Conservation (phyloP, 1,284 basidiomycete genomes). For the Porogramme epimiltina region DNA sequence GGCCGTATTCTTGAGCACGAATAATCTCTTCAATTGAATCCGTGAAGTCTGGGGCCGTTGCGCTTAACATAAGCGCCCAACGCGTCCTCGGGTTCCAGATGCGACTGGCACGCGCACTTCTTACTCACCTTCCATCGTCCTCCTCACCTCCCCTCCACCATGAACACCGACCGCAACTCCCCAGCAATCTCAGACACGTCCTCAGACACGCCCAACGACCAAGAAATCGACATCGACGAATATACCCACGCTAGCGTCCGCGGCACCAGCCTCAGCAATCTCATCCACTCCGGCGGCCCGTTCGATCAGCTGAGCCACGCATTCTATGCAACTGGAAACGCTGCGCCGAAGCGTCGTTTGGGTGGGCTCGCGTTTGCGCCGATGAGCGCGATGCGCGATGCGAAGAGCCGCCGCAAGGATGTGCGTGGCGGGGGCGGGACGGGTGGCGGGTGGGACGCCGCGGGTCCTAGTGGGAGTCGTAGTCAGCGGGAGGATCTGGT, state of each 20-base stretch:
- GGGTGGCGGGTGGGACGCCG: background rate
- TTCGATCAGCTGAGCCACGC: background rate
- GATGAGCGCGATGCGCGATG: conserved; percentile 5
- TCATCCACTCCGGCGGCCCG: background rate
- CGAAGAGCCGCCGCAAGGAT: conserved; percentile 4
- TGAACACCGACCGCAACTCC: background rate
- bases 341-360: background rate
- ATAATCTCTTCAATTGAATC: too few relatives aligned
- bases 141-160: background rate
- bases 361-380: background rate
- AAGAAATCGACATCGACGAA: conserved; percentile 5
- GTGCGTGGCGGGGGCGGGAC: background rate
- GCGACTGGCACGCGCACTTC: too few relatives aligned
- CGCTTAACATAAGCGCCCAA: too few relatives aligned
- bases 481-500: background rate
- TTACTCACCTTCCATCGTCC: background rate
- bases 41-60: too few relatives aligned
- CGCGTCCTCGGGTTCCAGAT: too few relatives aligned
- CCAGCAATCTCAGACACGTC: background rate
- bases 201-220: conserved; percentile 4
- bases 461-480: background rate
- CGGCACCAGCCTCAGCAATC: background rate
- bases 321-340: background rate
- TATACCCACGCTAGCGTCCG: conserved; percentile 3
- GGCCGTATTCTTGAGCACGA: too few relatives aligned